Evolutionary conservation across 73 alveolate genomes (phyloP), one percentile per base, ranked within the genome.

Genomic region (Paramecium tetraurelia): DNA sequence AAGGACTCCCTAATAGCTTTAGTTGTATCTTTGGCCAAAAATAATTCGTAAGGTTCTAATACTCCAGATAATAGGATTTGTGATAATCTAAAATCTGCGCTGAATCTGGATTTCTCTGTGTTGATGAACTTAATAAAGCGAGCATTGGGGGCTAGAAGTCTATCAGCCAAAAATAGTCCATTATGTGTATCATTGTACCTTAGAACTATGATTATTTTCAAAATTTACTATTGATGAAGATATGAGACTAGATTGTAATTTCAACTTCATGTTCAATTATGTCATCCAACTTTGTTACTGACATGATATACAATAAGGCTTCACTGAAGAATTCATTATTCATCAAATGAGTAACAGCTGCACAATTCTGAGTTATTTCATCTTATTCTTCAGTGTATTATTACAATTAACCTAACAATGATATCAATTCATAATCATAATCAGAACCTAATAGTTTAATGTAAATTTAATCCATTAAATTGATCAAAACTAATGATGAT

Each of bases 11-110:
- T 80, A 21, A 80, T 80, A 8, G 63, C 90, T 48, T 80, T 80
- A 44, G 90, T 80, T 8, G 90, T 80, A 80, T 80, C 90, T 22
- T 80, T 80, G 7, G 90, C 90, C 29, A 80, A 80, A 46, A 80
- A 80, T 21, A 80, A 41, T 80, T 80, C 90, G 46, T 80, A 80
- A 12, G 90, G 90, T 80, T 80, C 90, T 24, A 80, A 22, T 12
- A 80, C 75, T 21, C 63, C 90, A 11, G 77, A 46, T 11, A 80
- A 80, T 0, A 80, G 46, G 0, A 80, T 46, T 80, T 80, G 24
- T 20, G 76, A 44, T 31, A 46, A 44, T 10, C 90, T 40, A n/a
- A 40, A 48, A 31, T 80, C 90, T 20, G 75, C 20, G 4, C 41
- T 43, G 22, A 80, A 40, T 48, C 33, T 80, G 6, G 70, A 0